These are phyloP conservation scores for Psilocybe sp. DNA, from an alignment of 768 basidiomycete genomes.

Conservation along the genomic window DNA sequence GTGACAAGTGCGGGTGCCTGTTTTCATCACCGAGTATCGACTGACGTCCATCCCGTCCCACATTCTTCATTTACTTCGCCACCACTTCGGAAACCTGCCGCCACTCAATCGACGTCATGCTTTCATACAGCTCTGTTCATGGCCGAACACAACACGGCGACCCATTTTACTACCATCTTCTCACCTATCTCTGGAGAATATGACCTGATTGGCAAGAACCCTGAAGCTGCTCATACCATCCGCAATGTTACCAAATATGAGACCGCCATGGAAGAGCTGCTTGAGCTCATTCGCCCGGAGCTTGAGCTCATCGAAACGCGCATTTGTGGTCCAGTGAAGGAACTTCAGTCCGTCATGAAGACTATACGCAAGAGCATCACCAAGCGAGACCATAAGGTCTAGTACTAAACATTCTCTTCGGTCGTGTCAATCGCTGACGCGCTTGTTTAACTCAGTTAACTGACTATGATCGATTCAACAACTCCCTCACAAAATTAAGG, in stretches of 20 bases:
- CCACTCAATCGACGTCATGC: neutral
- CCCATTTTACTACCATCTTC: slow-evolving; percentile 62
- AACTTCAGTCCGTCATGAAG: slow-evolving; percentile 85
- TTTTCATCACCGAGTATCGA: neutral
- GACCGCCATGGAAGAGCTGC: slow-evolving; percentile 78
- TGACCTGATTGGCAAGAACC: slow-evolving; percentile 75
- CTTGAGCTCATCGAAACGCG: slow-evolving; percentile 91
- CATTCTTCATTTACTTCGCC: neutral
- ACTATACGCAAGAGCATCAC: slow-evolving; percentile 90
- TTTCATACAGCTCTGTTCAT: slow-evolving; percentile 57
- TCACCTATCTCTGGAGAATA: slow-evolving; percentile 73
- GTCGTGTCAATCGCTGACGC: slow-evolving; percentile 1
- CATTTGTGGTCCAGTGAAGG: slow-evolving; percentile 83
- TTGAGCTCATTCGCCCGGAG: slow-evolving; percentile 78
- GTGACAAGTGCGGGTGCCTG: slow-evolving; percentile 56
- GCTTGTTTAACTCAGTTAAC: slow-evolving; percentile 48
- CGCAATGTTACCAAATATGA: slow-evolving; percentile 73
- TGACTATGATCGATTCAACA: slow-evolving; percentile 96
- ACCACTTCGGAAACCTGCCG: neutral
- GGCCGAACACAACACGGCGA: slow-evolving; percentile 57
- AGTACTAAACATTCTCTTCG: slow-evolving; percentile 9
- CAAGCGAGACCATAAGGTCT: slow-evolving; percentile 94
- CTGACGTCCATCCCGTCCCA: slow-evolving; percentile 1
- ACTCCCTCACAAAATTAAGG: slow-evolving; percentile 89
- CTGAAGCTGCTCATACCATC: slow-evolving; percentile 74